A percentile compares a stretch with the other conserved stretches of the same genome.
phyloP scores from a whole-genome alignment of 805 yeast genomes.

The Blastobotrys muscicola region DNA sequence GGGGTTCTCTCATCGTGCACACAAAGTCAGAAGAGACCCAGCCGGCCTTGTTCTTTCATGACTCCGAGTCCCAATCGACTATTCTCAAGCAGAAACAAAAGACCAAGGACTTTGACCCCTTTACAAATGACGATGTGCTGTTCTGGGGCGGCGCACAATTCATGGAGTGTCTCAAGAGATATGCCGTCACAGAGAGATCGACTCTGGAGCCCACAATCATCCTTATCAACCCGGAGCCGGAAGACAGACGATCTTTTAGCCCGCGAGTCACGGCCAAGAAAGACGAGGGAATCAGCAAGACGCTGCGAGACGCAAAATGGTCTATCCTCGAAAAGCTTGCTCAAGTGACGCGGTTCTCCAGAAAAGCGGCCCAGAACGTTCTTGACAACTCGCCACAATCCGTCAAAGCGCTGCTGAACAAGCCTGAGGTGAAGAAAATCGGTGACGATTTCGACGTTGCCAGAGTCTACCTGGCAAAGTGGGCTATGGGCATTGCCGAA shows the following conservation, averaged over 20 bases:
- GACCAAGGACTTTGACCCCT: constrained; percentile 65
- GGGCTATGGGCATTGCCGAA: constrained; percentile 92
- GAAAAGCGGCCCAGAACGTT: constrained; percentile 53
- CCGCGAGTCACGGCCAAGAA: constrained; percentile 37
- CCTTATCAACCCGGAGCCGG: constrained; percentile 68
- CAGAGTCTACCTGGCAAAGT: constrained; percentile 81
- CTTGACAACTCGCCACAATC: constrained; percentile 49
- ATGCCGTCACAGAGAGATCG: constrained; percentile 57
- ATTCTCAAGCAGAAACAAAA: constrained; percentile 48
- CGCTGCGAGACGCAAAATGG: constrained; percentile 73
- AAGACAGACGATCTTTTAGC: constrained; percentile 51
- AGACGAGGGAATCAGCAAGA: constrained; percentile 33
- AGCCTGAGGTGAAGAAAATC: constrained; percentile 71
- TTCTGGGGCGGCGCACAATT: constrained; percentile 93
- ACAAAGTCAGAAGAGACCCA: constrained; percentile 50
- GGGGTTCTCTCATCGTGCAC: constrained; percentile 74
- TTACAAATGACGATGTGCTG: constrained; percentile 39
- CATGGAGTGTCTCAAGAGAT: constrained; percentile 41
- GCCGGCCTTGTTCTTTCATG: constrained; percentile 89
- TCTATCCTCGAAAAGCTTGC: constrained; percentile 77
- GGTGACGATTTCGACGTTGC: constrained; percentile 93
- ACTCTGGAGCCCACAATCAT: constrained; percentile 62
- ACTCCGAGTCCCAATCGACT: constrained; percentile 74
- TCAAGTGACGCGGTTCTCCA: constrained; percentile 53
- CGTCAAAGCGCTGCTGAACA: constrained; percentile 49